phyloP scores from a whole-genome alignment of 345 rosid species.

The Salix caprea region DNA sequence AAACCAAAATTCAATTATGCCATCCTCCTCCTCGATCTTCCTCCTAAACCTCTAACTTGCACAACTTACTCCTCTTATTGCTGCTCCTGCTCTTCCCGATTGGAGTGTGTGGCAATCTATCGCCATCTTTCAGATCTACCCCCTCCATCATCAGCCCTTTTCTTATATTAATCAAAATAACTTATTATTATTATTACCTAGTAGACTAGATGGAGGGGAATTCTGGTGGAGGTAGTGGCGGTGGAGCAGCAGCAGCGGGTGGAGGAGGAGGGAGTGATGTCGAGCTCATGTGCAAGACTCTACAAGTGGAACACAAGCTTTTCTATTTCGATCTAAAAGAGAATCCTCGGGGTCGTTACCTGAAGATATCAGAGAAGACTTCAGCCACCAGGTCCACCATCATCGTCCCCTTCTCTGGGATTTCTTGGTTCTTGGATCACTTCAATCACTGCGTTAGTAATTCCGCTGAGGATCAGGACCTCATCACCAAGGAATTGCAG shows the following conservation, averaged over 20 bases:
- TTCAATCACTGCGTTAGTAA: conserved; percentile 83
- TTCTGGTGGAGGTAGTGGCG: conserved; percentile 27
- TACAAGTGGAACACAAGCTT: conserved; percentile 95
- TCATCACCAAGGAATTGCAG: conserved; percentile 92
- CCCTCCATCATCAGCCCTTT: not conserved
- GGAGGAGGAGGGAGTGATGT: conserved; percentile 56
- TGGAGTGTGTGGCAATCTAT: not conserved
- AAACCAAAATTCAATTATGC: not conserved
- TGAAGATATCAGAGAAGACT: conserved; percentile 95
- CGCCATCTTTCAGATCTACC: not conserved
- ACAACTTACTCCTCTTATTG: not conserved
- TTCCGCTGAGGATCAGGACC: conserved; percentile 73
- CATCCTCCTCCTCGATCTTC: not conserved
- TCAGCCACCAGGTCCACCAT: conserved; percentile 98
- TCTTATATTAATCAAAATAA: not conserved
- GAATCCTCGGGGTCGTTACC: conserved; percentile 92
- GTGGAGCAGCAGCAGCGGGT: conserved; percentile 35
- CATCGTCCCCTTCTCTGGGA: conserved; percentile 93
- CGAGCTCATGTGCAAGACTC: conserved; percentile 89
- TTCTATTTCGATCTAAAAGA: conserved; percentile 95
- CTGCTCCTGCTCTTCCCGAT: not conserved
- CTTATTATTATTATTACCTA: not conserved
- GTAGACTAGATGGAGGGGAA: conserved; percentile 47
- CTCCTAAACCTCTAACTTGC: not conserved
- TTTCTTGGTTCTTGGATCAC: conserved; percentile 97